Percentiles rank a stretch among this genome's conserved stretches.
Evolutionary conservation across 169 alveolate genomes (phyloP).

Genomic region (Eimeria falciformis): DNA sequence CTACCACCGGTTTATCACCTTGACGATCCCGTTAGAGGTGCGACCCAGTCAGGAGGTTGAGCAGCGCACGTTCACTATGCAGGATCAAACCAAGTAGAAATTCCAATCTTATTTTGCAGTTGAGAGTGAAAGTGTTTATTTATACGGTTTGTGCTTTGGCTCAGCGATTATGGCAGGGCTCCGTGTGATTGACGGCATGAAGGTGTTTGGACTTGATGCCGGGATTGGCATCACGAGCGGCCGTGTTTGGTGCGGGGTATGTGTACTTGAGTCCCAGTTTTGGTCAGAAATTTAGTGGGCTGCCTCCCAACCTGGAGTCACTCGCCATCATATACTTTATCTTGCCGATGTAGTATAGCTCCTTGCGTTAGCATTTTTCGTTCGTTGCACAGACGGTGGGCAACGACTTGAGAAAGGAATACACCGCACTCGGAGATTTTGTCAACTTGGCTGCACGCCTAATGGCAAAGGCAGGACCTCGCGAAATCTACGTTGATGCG

Average conservation of each 20-base stretch:
- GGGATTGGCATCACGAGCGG: conserved; percentile 87
- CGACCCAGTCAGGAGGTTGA: not conserved
- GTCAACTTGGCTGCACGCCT: conserved; percentile 87
- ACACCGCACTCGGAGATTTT: conserved; percentile 90
- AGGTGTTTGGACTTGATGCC: conserved; percentile 80
- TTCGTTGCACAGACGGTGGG: conserved; percentile 82
- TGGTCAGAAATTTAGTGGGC: too few species aligned
- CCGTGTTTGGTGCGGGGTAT: conserved; percentile 88
- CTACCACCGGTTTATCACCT: conserved; percentile 85
- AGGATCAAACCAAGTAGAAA: not conserved
- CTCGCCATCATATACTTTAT: too few species aligned
- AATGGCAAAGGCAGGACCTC: conserved; percentile 85
- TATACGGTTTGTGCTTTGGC: not conserved
- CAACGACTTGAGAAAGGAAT: conserved; percentile 83
- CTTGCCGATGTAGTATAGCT: too few species aligned
- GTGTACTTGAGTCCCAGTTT: too few species aligned
- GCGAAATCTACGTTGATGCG: conserved; percentile 81
- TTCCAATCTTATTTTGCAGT: not conserved
- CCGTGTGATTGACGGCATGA: conserved; percentile 83
- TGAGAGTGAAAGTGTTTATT: not conserved
- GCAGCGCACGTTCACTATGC: too few species aligned
- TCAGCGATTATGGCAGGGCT: conserved; percentile 82
- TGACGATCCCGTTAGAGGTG: conserved; percentile 85
- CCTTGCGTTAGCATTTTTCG: too few species aligned
- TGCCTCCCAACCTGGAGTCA: too few species aligned